These are phyloP conservation scores for Pichia sp. DNA, from an alignment of 1,139 yeast species.

Conservation along the genomic window DNA sequence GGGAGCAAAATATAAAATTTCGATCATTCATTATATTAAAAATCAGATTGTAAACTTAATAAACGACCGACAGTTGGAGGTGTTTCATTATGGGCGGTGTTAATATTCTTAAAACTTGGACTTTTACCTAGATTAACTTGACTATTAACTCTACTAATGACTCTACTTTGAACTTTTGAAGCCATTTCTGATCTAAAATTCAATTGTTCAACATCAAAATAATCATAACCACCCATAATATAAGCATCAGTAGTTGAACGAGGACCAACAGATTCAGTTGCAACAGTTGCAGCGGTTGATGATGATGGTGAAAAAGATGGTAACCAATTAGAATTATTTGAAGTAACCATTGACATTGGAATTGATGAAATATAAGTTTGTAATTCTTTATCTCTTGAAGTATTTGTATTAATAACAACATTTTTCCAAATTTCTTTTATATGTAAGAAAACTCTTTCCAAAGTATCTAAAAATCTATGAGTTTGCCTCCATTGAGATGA, in stretches of 20 bases:
- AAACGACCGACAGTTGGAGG: conserved; percentile 10
- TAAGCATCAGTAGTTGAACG: conserved; percentile 16
- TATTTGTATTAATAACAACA: conserved; percentile 14
- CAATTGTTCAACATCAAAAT: conserved; percentile 63
- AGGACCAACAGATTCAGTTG: no score
- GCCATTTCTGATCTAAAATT: conserved; percentile 30
- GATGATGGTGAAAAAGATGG: conserved; percentile 4
- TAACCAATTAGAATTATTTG: conserved; percentile 23
- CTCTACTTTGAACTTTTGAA: conserved; percentile 23
- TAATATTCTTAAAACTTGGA: conserved; percentile 13
- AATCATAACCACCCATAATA: conserved; percentile 65
- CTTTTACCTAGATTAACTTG: conserved; percentile 17
- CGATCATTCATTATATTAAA: background rate
- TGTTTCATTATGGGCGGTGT: conserved; percentile 5
- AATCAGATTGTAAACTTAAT: conserved; percentile 6
- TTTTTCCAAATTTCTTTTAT: conserved; percentile 42
- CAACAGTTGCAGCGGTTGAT: background rate
- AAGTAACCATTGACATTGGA: conserved; percentile 28
- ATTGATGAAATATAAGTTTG: conserved; percentile 24
- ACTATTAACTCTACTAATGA: conserved; percentile 23
- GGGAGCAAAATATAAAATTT: no score
- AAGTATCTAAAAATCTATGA: conserved; percentile 55
- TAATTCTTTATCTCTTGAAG: conserved; percentile 22
- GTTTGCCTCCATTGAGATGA: conserved; percentile 74
- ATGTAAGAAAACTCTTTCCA: conserved; percentile 53